Conservation (phyloP, 1,139 yeast genomes). For the Spathaspora sp. region DNA sequence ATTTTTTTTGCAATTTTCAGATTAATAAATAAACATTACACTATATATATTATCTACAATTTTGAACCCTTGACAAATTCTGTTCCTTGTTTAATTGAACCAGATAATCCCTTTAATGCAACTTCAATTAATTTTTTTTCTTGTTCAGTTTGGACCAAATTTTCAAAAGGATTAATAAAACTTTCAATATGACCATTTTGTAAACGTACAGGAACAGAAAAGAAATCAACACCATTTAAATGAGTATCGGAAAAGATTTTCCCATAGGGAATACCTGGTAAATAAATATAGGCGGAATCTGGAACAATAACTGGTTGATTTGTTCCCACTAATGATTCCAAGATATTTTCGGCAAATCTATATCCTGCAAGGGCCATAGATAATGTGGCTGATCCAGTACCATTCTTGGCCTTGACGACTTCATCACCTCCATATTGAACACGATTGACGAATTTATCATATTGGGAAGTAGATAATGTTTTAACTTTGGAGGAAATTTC, state of each 20-base stretch:
- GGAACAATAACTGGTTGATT: conserved; percentile 27
- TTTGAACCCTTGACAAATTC: conserved; percentile 52
- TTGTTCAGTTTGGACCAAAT: conserved; percentile 32
- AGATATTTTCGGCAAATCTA: conserved; percentile 55
- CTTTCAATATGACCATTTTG: conserved; percentile 49
- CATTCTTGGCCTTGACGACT: conserved; percentile 74
- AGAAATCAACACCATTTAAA: conserved; percentile 48
- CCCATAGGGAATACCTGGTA: conserved; percentile 57
- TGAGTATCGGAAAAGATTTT: conserved; percentile 37
- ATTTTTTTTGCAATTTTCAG: background rate
- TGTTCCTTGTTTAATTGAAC: conserved; percentile 62
- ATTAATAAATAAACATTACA: background rate
- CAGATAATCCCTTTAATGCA: conserved; percentile 55
- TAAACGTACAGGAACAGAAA: conserved; percentile 61
- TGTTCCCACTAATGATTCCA: conserved; percentile 21
- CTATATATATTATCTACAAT: conserved; percentile 22
- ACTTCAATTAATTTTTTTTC: conserved; percentile 49
- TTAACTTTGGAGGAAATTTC: conserved; percentile 1
- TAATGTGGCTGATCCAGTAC: conserved; percentile 76
- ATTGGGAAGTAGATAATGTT: background rate
- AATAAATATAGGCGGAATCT: conserved; percentile 61
- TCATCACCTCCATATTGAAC: conserved; percentile 82
- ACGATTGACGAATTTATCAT: conserved; percentile 45
- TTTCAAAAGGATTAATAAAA: conserved; percentile 44
- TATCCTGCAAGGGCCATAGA: conserved; percentile 80